Conservation (phyloP, 495 filamentous ascomycete species). For the Penicillium cosmopolitanum region DNA sequence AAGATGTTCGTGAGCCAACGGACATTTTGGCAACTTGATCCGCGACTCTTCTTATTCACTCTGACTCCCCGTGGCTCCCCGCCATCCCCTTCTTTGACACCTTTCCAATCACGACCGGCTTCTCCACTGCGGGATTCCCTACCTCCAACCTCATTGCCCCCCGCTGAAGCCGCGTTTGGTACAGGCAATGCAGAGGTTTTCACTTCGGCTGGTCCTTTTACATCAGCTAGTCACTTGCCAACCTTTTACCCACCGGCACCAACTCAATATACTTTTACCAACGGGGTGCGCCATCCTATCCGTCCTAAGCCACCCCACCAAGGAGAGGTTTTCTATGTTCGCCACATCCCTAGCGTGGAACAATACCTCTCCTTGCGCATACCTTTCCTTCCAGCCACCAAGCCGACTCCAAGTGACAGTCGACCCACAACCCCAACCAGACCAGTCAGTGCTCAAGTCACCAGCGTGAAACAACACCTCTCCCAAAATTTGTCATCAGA, state of each 20-base stretch:
- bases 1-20: slow-evolving; percentile 80
- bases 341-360: slow-evolving; percentile 77
- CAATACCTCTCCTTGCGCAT: slow-evolving; percentile 90
- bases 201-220: slow-evolving; percentile 69
- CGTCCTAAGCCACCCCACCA: slow-evolving; percentile 87
- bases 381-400: slow-evolving; percentile 51
- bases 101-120: slow-evolving; percentile 55
- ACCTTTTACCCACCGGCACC: slow-evolving; percentile 89
- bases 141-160: slow-evolving; percentile 17
- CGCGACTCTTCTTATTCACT: slow-evolving; percentile 85
- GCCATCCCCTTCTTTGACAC: slow-evolving; percentile 58
- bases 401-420: slow-evolving; percentile 8
- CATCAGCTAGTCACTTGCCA: slow-evolving; percentile 77
- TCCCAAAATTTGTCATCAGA: slow-evolving; percentile 55
- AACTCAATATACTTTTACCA: slow-evolving; percentile 77
- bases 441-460: slow-evolving; percentile 32
- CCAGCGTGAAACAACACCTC: slow-evolving; percentile 33
- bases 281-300: slow-evolving; percentile 81
- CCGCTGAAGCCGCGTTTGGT: slow-evolving; percentile 30
- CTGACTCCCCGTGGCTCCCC: slow-evolving; percentile 59
- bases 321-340: slow-evolving; percentile 86
- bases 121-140: slow-evolving; percentile 61
- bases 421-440: slow-evolving; percentile 28
- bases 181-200: slow-evolving; percentile 61
- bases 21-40: slow-evolving; percentile 91